These are phyloP conservation scores for Trichoderma atroviride DNA, from an alignment of 2,329 filamentous ascomycete genomes.

Conservation along the genomic window DNA sequence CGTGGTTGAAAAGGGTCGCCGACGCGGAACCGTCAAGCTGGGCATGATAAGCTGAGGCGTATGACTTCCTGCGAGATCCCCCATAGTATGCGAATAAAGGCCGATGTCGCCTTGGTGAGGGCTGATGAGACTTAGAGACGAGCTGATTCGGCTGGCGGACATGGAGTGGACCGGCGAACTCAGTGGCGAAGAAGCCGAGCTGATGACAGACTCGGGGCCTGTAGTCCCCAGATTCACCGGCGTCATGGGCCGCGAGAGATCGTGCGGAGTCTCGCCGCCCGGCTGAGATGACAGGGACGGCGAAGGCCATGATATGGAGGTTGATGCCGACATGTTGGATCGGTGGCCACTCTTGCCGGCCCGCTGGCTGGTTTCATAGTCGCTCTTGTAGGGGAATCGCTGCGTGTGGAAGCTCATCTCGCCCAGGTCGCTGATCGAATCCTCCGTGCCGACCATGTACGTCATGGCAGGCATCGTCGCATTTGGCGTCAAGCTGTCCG, in stretches of 20 bases:
- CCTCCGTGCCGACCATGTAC: constrained; percentile 44
- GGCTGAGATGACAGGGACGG: constrained; percentile 23
- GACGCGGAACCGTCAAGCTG: constrained; percentile 85
- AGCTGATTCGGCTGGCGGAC: constrained; percentile 38
- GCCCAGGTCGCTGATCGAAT: constrained; percentile 35
- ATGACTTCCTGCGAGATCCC: constrained; percentile 20
- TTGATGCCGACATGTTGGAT: constrained; percentile 21
- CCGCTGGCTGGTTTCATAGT: constrained; percentile 1
- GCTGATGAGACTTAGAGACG: constrained; percentile 31
- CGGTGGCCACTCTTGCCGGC: constrained; percentile 15
- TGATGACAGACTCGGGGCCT: constrained; percentile 42
- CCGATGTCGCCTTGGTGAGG: constrained; percentile 31
- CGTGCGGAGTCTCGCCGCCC: constrained; percentile 28
- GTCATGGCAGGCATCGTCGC: constrained; percentile 34
- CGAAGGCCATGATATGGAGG: constrained; percentile 26
- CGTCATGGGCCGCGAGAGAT: constrained; percentile 35
- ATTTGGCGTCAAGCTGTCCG: constrained; percentile 28
- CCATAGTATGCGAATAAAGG: not conserved
- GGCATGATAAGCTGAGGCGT: constrained; percentile 94
- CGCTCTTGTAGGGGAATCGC: constrained; percentile 9
- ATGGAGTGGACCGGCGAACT: constrained; percentile 53
- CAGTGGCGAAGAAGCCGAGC: constrained; percentile 55
- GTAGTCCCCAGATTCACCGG: constrained; percentile 35
- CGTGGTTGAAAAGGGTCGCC: constrained; percentile 84
- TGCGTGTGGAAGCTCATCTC: constrained; percentile 25